Evolutionary conservation across 768 basidiomycete species (phyloP).

Genomic region (Leccinum incarnatum): DNA sequence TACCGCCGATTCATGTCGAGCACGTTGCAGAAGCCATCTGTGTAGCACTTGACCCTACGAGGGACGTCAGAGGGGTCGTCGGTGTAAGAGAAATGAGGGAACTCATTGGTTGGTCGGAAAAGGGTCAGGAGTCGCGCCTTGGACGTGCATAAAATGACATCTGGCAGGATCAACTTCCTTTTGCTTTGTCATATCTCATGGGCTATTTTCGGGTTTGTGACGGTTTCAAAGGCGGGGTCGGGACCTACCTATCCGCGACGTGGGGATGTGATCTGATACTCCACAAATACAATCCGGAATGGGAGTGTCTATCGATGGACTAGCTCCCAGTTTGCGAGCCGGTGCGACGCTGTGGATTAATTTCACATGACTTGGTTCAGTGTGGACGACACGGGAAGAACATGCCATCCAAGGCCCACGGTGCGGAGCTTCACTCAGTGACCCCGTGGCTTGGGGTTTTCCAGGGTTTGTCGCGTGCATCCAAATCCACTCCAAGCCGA

Average conservation of each 20-base stretch:
- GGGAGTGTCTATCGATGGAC: constrained; percentile 7
- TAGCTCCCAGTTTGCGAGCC: constrained; percentile 8
- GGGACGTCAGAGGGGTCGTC: constrained; percentile 59
- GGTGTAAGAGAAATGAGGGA: constrained; percentile 72
- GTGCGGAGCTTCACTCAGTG: constrained; percentile 2
- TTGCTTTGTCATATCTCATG: constrained; percentile 1
- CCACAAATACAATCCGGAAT: constrained; percentile 7
- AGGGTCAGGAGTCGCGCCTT: constrained; percentile 25
- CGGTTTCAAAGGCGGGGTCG: constrained; percentile 14
- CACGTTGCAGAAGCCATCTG: constrained; percentile 87
- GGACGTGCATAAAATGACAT: constrained; percentile 16
- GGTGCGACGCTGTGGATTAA: constrained; percentile 5
- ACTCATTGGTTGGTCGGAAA: constrained; percentile 63
- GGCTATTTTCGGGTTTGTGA: constrained; percentile 19
- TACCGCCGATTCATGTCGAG: constrained; percentile 93
- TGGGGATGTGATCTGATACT: constrained; percentile 16
- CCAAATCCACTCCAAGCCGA: neutral
- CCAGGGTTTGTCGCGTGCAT: constrained; percentile 4
- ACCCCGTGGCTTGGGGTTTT: constrained; percentile 1
- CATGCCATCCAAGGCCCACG: constrained; percentile 9
- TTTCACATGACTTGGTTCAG: constrained; percentile 6
- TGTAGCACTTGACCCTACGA: constrained; percentile 50
- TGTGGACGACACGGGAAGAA: constrained; percentile 6
- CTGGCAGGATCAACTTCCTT: constrained; percentile 4
- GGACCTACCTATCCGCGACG: constrained; percentile 22